Evolutionary conservation across 441 rosid genomes (phyloP).

Genomic region (Populus hybrid): DNA sequence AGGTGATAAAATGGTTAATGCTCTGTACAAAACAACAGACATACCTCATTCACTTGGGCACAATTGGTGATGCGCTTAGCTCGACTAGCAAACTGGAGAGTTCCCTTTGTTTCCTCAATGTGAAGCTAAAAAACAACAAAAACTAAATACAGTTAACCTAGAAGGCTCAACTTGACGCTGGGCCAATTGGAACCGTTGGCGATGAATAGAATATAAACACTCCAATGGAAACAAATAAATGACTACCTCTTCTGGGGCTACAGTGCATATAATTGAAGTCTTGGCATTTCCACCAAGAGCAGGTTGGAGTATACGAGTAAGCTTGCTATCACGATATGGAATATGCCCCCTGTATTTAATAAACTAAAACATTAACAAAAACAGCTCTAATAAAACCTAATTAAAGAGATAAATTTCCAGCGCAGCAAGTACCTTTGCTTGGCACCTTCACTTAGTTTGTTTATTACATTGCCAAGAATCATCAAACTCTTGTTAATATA

Average conservation of each 20-base stretch:
- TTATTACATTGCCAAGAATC: slow-evolving; percentile 93
- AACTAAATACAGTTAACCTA: background rate
- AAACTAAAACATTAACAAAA: slow-evolving; percentile 11
- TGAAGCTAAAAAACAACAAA: slow-evolving; percentile 49
- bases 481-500: slow-evolving; percentile 92
- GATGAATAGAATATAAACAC: background rate
- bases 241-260: slow-evolving; percentile 92
- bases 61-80: slow-evolving; percentile 91
- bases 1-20: background rate
- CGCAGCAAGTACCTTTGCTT: slow-evolving; percentile 61
- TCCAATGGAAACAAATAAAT: background rate
- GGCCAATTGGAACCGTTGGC: too few species aligned
- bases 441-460: slow-evolving; percentile 76
- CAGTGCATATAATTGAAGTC: slow-evolving; percentile 88
- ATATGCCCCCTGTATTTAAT: slow-evolving; percentile 67
- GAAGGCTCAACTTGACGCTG: background rate
- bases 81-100: slow-evolving; percentile 92
- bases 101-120: slow-evolving; percentile 91
- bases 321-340: slow-evolving; percentile 95
- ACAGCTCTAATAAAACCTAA: background rate
- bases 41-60: slow-evolving; percentile 93
- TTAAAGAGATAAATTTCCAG: slow-evolving; percentile 3
- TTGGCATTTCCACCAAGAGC: slow-evolving; percentile 97
- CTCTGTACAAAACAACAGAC: slow-evolving; percentile 15
- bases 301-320: slow-evolving; percentile 96